Percentiles rank a stretch among this genome's conserved stretches.
phyloP scores from a whole-genome alignment of 441 rosid genomes.

The Erodium texanum region DNA sequence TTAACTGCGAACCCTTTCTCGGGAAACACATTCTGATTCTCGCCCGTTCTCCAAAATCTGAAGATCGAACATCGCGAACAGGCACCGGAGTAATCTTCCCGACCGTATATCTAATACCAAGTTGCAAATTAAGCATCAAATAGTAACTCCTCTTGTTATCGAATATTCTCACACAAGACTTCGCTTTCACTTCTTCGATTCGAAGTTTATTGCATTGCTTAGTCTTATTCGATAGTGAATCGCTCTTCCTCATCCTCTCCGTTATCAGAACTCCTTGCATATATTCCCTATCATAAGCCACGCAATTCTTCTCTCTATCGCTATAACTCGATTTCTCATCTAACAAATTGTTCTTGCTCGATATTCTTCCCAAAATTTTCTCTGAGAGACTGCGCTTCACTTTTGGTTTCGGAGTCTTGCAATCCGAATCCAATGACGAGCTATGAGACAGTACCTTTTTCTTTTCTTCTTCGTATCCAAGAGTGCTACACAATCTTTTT shows the following conservation, averaged over 20 bases:
- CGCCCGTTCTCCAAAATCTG: constrained; percentile 87
- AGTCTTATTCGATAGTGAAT: constrained; percentile 31
- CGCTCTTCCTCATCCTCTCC: constrained; percentile 40
- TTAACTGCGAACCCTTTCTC: constrained; percentile 71
- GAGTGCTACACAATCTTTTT: constrained; percentile 39
- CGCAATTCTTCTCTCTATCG: constrained; percentile 27
- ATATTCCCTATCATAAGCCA: constrained; percentile 77
- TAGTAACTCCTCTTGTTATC: constrained; percentile 46
- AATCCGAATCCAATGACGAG: constrained; percentile 36
- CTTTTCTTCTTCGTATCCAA: constrained; percentile 38
- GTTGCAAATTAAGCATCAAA: constrained; percentile 88
- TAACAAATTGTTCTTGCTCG: constrained; percentile 32
- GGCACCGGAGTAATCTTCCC: constrained; percentile 96
- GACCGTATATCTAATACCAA: constrained; percentile 94
- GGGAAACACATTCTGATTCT: constrained; percentile 93
- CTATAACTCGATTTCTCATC: constrained; percentile 34
- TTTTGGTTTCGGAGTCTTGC: constrained; percentile 29
- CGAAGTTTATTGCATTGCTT: constrained; percentile 37
- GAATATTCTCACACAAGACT: constrained; percentile 37
- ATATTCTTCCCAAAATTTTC: constrained; percentile 43
- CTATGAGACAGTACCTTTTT: constrained; percentile 35
- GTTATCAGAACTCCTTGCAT: constrained; percentile 85
- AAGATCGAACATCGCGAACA: constrained; percentile 71
- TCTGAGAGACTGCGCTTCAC: constrained; percentile 57
- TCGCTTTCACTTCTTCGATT: constrained; percentile 38